Percentiles rank a stretch among this genome's conserved stretches.
phyloP scores from a whole-genome alignment of 768 basidiomycete genomes.

The Amanita polypyramis region DNA sequence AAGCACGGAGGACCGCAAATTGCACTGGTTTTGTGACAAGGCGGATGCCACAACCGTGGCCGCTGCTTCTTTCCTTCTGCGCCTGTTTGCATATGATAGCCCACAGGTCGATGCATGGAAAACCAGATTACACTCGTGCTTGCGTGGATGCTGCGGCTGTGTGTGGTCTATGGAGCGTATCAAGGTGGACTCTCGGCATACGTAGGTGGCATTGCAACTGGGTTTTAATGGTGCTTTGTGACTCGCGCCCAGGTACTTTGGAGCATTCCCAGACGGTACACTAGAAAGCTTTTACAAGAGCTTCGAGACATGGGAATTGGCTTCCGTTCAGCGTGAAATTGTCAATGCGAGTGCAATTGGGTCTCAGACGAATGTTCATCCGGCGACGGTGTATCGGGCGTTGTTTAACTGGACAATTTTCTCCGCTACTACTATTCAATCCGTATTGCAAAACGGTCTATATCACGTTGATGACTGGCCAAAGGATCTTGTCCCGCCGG shows the following conservation, averaged over 20 bases:
- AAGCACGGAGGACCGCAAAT: conserved; percentile 22
- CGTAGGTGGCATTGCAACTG: conserved; percentile 43
- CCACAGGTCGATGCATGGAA: conserved; percentile 56
- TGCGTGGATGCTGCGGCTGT: conserved; percentile 60
- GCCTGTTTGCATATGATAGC: conserved; percentile 70
- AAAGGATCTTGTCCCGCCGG: conserved; percentile 44
- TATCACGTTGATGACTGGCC: conserved; percentile 40
- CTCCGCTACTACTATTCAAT: conserved; percentile 35
- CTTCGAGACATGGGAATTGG: conserved; percentile 60
- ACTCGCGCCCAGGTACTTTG: conserved; percentile 52
- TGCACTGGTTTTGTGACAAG: conserved; percentile 79
- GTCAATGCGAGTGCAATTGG: conserved; percentile 7
- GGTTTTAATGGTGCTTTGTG: not conserved
- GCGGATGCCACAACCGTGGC: conserved; percentile 46
- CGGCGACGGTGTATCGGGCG: conserved; percentile 50
- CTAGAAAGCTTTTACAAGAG: conserved; percentile 47
- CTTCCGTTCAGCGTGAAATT: conserved; percentile 31
- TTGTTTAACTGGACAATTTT: conserved; percentile 53
- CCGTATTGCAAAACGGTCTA: conserved; percentile 25
- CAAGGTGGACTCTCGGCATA: conserved; percentile 52
- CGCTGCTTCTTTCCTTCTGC: conserved; percentile 72
- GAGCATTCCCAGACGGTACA: conserved; percentile 42
- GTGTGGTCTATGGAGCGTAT: conserved; percentile 54
- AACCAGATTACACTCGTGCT: conserved; percentile 37
- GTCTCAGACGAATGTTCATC: conserved; percentile 12